phyloP scores from a whole-genome alignment of 1,139 yeast genomes.

The Geotrichum bryndzae region DNA sequence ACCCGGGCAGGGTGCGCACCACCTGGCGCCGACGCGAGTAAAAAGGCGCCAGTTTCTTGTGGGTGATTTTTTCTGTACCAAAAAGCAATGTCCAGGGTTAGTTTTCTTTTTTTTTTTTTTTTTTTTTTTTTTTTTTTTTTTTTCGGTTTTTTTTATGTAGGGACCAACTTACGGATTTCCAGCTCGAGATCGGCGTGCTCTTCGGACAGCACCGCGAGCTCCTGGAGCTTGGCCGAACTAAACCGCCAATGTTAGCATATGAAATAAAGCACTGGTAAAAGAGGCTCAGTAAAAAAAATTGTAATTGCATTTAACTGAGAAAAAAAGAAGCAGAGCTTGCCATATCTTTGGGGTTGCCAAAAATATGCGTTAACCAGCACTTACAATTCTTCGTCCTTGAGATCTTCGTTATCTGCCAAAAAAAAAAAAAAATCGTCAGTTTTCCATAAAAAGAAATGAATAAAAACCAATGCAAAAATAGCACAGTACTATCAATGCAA shows the following conservation, averaged over 20 bases:
- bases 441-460: no score
- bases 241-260: not conserved
- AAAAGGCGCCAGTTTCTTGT: conserved; percentile 31
- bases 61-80: conserved; percentile 2
- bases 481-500: not conserved
- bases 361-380: not conserved
- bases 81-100: not conserved
- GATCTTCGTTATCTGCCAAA: not conserved
- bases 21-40: conserved; percentile 33
- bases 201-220: conserved; percentile 11
- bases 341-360: no score
- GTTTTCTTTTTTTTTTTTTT: not conserved
- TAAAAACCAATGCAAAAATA: no score
- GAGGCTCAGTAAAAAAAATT: no score
- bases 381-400: not conserved
- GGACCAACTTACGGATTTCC: conserved; percentile 8
- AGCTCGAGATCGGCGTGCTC: conserved; percentile 11
- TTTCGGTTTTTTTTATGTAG: no score
- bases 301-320: not conserved
- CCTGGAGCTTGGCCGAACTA: not conserved
- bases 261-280: no score
- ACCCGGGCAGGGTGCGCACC: conserved; percentile 31
- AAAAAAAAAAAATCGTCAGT: no score
- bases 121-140: no score
- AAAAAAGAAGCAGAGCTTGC: not conserved